These are phyloP conservation scores for Kandelia obovata DNA, from an alignment of 345 rosid species.

Conservation along the genomic window DNA sequence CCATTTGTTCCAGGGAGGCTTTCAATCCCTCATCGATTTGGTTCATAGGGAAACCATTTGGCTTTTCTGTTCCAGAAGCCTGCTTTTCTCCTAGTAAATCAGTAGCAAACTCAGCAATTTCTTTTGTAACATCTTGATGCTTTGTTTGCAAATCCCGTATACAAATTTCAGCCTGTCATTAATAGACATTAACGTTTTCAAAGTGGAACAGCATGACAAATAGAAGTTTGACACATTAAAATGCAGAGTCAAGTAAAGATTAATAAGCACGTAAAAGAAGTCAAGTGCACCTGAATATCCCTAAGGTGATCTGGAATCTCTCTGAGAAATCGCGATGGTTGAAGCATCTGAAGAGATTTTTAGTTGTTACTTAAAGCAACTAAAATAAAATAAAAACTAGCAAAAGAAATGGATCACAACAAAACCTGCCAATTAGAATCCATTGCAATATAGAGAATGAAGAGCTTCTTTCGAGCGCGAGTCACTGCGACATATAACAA, in stretches of 20 bases:
- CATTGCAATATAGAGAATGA: constrained; percentile 68
- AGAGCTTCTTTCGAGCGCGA: constrained; percentile 80
- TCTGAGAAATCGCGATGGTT: constrained; percentile 87
- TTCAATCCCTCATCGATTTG: constrained; percentile 35
- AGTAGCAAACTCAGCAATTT: constrained; percentile 18
- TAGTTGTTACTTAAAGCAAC: constrained; percentile 22
- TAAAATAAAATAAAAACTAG: constrained; percentile 6
- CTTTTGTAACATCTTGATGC: constrained; percentile 34
- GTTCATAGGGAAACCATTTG: constrained; percentile 25
- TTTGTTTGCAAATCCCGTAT: constrained; percentile 35
- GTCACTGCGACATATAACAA: constrained; percentile 94
- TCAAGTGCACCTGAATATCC: constrained; percentile 50
- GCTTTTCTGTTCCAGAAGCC: constrained; percentile 25
- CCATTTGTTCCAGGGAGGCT: constrained; percentile 36
- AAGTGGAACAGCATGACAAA: not conserved
- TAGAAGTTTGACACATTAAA: not conserved
- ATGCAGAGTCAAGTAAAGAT: not conserved
- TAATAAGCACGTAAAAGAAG: not conserved
- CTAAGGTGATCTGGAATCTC: constrained; percentile 83
- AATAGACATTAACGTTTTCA: not conserved
- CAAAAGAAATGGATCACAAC: constrained; percentile 15
- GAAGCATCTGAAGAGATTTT: constrained; percentile 60
- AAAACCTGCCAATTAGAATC: constrained; percentile 96
- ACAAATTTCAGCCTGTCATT: constrained; percentile 51
- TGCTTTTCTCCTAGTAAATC: constrained; percentile 30